phyloP scores from a whole-genome alignment of 257 asterid species.

The Nicotiana otophora region DNA sequence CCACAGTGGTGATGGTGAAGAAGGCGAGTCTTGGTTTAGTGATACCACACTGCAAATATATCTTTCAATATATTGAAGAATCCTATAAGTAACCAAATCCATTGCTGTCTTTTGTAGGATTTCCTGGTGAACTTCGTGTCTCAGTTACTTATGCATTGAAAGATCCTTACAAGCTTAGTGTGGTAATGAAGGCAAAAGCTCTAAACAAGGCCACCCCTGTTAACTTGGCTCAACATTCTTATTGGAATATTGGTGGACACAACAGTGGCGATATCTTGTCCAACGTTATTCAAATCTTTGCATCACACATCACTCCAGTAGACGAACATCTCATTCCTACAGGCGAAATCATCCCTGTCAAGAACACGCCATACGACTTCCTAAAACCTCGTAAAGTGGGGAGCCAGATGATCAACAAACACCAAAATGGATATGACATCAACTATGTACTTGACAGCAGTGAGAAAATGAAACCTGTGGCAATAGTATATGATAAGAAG shows the following conservation, averaged over 20 bases:
- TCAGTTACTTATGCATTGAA: slow-evolving; percentile 47
- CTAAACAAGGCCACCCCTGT: slow-evolving; percentile 69
- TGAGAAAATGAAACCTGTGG: slow-evolving; percentile 37
- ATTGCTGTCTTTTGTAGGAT: neutral
- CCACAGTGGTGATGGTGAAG: slow-evolving; percentile 15
- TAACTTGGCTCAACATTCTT: slow-evolving; percentile 71
- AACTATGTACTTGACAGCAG: slow-evolving; percentile 56
- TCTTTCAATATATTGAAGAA: neutral
- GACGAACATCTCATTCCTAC: slow-evolving; percentile 57
- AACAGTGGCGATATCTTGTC: slow-evolving; percentile 58
- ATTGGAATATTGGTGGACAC: slow-evolving; percentile 86
- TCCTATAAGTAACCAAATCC: neutral
- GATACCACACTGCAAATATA: neutral
- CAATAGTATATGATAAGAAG: slow-evolving; percentile 35
- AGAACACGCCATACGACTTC: slow-evolving; percentile 65
- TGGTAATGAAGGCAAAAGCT: slow-evolving; percentile 59
- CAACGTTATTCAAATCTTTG: slow-evolving; percentile 51
- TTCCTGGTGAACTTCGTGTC: slow-evolving; percentile 56
- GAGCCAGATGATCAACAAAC: slow-evolving; percentile 31
- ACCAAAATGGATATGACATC: slow-evolving; percentile 59
- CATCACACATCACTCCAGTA: slow-evolving; percentile 54
- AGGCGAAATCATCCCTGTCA: slow-evolving; percentile 35
- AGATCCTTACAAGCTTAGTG: slow-evolving; percentile 32
- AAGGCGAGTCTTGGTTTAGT: slow-evolving; percentile 2
- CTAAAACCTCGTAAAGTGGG: slow-evolving; percentile 35